A percentile compares a stretch with the other conserved stretches of the same genome.
These are phyloP conservation scores for Mortierella sp. DNA, from an alignment of 371 early-diverging fungal species.

Conservation along the genomic window DNA sequence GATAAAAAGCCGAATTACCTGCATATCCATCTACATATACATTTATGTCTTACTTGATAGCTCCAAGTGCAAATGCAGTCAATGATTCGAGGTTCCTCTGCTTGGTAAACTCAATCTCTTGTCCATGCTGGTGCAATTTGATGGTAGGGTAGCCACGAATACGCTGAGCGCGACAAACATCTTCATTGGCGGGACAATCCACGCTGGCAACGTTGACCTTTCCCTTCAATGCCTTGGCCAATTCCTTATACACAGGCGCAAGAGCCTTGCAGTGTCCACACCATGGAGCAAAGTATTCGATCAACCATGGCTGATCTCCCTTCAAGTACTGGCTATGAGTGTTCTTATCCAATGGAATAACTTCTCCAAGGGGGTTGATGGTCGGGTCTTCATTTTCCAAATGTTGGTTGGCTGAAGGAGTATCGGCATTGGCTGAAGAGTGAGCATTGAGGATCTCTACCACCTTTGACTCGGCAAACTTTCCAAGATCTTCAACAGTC, in stretches of 20 bases:
- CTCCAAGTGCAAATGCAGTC: constrained; percentile 60
- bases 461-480: constrained; percentile 17
- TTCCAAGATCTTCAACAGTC: constrained; percentile 19
- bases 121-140: constrained; percentile 68
- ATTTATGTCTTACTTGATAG: constrained; percentile 26
- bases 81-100: constrained; percentile 64
- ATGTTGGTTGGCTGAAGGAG: not conserved
- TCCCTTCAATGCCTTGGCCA: constrained; percentile 72
- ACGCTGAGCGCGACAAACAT: constrained; percentile 63
- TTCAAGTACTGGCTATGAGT: constrained; percentile 20
- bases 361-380: constrained; percentile 24
- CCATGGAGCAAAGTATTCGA: constrained; percentile 91
- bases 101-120: constrained; percentile 60
- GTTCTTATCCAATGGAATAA: constrained; percentile 22
- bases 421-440: not conserved
- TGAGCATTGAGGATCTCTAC: constrained; percentile 4
- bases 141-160: constrained; percentile 89
- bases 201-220: constrained; percentile 85
- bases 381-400: not conserved
- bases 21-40: too few relatives aligned
- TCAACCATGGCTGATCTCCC: constrained; percentile 67
- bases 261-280: constrained; percentile 87
- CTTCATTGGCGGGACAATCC: constrained; percentile 76
- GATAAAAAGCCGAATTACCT: not conserved
- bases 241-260: constrained; percentile 80